phyloP scores from a whole-genome alignment of 1,139 yeast species.

The Kluyveromyces sp. region DNA sequence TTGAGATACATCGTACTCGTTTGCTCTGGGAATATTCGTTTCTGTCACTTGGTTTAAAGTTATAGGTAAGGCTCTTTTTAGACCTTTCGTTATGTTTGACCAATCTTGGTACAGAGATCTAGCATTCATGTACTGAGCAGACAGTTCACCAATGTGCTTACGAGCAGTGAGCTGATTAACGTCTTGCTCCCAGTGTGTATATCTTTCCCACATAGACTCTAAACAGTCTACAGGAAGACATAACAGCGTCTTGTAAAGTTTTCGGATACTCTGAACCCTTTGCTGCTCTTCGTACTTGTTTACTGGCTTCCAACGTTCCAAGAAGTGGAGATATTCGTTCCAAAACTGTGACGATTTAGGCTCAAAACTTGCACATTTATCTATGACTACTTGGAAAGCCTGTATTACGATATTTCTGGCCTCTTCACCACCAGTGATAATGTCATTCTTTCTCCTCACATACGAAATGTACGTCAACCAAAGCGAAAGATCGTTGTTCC shows the following conservation, averaged over 20 bases:
- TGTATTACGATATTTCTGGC: constrained; percentile 70
- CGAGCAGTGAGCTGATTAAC: constrained; percentile 72
- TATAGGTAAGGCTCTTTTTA: constrained; percentile 34
- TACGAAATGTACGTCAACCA: constrained; percentile 74
- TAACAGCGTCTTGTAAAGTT: constrained; percentile 63
- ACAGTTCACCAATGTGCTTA: constrained; percentile 74
- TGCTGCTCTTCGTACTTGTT: constrained; percentile 87
- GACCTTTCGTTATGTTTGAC: constrained; percentile 46
- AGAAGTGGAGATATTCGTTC: constrained; percentile 76
- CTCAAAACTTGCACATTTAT: constrained; percentile 67
- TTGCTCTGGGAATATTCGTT: constrained; percentile 35
- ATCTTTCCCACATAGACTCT: constrained; percentile 74
- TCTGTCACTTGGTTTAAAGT: constrained; percentile 31
- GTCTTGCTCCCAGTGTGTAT: constrained; percentile 77
- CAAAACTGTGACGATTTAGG: constrained; percentile 66
- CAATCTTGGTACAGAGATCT: constrained; percentile 73
- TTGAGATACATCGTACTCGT: constrained; percentile 36
- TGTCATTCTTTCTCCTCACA: constrained; percentile 71
- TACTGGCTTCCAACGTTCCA: constrained; percentile 70
- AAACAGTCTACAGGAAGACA: constrained; percentile 66
- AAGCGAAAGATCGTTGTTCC: constrained; percentile 36
- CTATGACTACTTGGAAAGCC: constrained; percentile 80
- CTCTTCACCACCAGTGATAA: constrained; percentile 76
- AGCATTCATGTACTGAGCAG: constrained; percentile 86
- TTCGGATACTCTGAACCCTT: constrained; percentile 68